A percentile compares a stretch with the other conserved stretches of the same genome.
phyloP scores from a whole-genome alignment of 108 stramenopile species.

The Nannochloropsis salina region DNA sequence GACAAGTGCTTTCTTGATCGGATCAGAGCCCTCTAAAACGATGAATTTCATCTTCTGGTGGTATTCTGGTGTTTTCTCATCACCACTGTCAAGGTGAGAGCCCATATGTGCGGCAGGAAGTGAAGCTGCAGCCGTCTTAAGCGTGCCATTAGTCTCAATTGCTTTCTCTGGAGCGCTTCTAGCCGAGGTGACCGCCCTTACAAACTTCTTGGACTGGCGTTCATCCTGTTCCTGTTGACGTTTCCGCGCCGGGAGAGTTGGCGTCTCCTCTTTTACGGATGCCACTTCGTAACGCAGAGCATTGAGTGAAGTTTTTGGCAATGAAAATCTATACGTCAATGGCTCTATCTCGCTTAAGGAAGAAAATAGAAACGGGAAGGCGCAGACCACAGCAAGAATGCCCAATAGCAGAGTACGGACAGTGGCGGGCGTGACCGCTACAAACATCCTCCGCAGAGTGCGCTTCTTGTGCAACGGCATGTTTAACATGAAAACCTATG shows the following conservation, averaged over 20 bases:
- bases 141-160: background rate
- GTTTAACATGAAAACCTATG: background rate
- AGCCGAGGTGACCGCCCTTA: too few relatives aligned
- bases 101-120: background rate
- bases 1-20: constrained; percentile 8
- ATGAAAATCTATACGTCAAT: too few relatives aligned
- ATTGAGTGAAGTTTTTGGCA: background rate
- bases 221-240: background rate
- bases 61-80: too few relatives aligned
- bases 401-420: background rate
- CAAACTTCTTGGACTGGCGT: background rate
- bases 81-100: background rate
- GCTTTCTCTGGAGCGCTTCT: background rate
- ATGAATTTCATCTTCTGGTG: background rate
- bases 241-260: background rate
- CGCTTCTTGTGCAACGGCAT: background rate
- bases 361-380: background rate
- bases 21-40: background rate
- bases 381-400: background rate
- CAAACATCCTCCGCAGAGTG: background rate
- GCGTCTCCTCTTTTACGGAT: background rate
- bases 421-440: too few relatives aligned
- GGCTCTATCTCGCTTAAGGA: background rate
- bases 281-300: background rate
- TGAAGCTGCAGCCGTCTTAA: background rate